A percentile compares a stretch with the other conserved stretches of the same genome.
Evolutionary conservation across 495 filamentous ascomycete genomes (phyloP).

Genomic region (Penicillium roqueforti): DNA sequence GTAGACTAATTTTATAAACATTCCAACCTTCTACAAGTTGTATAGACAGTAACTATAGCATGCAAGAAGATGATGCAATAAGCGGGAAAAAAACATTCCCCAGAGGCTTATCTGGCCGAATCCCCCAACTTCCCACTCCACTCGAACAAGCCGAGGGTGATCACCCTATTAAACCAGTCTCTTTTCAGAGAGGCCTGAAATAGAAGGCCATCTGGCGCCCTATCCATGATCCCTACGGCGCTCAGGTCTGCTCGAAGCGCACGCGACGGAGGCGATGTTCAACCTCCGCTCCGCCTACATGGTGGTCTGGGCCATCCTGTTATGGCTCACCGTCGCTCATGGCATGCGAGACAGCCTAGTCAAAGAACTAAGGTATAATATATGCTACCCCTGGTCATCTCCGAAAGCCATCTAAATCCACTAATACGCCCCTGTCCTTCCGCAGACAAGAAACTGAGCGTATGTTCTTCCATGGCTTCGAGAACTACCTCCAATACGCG

Average conservation of each 20-base stretch:
- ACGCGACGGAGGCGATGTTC: constrained; percentile 43
- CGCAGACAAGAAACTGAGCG: constrained; percentile 71
- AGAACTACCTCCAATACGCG: constrained; percentile 89
- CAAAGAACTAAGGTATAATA: constrained; percentile 37
- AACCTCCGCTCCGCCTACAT: constrained; percentile 35
- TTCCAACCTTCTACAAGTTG: background rate
- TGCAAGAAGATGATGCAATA: constrained; percentile 14
- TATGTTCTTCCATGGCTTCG: constrained; percentile 96
- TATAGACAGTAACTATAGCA: background rate
- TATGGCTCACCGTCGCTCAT: constrained; percentile 39
- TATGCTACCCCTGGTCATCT: background rate
- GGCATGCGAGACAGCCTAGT: constrained; percentile 41
- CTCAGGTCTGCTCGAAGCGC: constrained; percentile 37
- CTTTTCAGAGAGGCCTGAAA: background rate
- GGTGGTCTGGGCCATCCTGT: constrained; percentile 37
- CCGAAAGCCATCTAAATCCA: background rate
- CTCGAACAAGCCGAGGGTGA: constrained; percentile 10
- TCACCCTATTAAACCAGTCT: background rate
- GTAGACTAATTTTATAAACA: background rate
- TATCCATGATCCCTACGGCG: constrained; percentile 31
- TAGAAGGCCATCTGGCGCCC: constrained; percentile 9
- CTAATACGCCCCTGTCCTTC: background rate
- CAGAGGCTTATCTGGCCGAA: constrained; percentile 30
- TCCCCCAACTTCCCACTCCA: constrained; percentile 12
- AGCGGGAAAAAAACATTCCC: constrained; percentile 14